Evolutionary conservation across 139 green algal genomes (phyloP), one percentile per base, ranked within the genome.

Genomic region (Auxenochlorella pyrenoidosa): DNA sequence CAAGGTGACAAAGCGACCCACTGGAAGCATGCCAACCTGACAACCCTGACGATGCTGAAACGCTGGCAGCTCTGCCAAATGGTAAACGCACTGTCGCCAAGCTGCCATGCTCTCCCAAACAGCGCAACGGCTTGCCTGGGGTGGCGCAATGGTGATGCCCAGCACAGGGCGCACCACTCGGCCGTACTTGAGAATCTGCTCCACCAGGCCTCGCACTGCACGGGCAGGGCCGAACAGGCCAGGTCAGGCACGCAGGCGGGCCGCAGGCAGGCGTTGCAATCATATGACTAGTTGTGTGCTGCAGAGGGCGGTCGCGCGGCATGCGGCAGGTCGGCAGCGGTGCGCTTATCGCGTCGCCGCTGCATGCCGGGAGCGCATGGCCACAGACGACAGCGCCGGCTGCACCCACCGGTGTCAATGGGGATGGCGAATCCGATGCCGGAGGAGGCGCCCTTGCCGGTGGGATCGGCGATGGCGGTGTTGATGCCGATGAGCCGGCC

Each of bases 141-240:
- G 81, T 78, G 96, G 95, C 0, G 96, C 96, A 84, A 99, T 97
- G 24, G 93, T 92, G 83, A 99, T 97, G 68, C 96, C 96, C n/a
- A 98, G 86, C n/a, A 97, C 84, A 5, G 96, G 94, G 0, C 95
- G 87, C 24, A 94, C 75, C 34, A 96, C 89, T 0, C 90, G 86
- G 30, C 95, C 95, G 80, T 94, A 95, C 26, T 76, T 87, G 40
- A 98, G 91, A 21, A 98, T 94, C 91, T 98, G 95, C 5, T 94
- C 91, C 15, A 98, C 94, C n/a, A 97, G 88, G 21, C 94, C 91
- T 51, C 89, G 92, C 4, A 96, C 91, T 34, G 82, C 82, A 40
- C 4, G 6, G 16, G 26, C 21, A 54, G 63, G 47, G 47, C 47
- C 47, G 10, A n/a, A n/a, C n/a, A 10, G 5, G 63, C 21, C 5